phyloP scores from a whole-genome alignment of 805 yeast species.

The Scheffersomyces lignosus region DNA sequence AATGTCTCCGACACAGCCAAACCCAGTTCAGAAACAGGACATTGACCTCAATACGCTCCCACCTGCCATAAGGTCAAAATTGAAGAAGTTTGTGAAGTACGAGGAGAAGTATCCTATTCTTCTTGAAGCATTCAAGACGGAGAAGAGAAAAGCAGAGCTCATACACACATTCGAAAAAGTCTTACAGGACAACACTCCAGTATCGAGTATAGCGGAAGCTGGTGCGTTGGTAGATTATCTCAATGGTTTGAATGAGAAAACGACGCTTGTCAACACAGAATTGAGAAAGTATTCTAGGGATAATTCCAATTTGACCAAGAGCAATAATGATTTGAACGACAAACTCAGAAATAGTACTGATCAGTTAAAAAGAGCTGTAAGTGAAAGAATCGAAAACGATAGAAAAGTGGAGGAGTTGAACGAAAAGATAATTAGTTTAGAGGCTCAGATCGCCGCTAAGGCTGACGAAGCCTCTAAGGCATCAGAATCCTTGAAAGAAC shows the following conservation, averaged over 20 bases:
- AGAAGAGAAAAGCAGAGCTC: constrained; percentile 64
- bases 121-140: constrained; percentile 80
- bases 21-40: neutral
- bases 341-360: constrained; percentile 1
- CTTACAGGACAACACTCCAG: constrained; percentile 78
- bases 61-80: constrained; percentile 55
- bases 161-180: constrained; percentile 65
- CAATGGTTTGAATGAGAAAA: constrained; percentile 59
- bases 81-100: constrained; percentile 78
- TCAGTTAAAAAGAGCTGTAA: neutral
- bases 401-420: neutral
- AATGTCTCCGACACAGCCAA: neutral
- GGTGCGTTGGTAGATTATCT: constrained; percentile 70
- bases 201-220: constrained; percentile 70
- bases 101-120: constrained; percentile 88
- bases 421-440: constrained; percentile 7
- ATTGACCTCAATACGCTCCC: constrained; percentile 47
- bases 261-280: constrained; percentile 62
- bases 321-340: constrained; percentile 3
- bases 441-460: constrained; percentile 2
- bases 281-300: constrained; percentile 48
- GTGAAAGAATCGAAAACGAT: neutral
- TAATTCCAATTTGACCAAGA: constrained; percentile 9
- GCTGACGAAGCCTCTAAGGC: constrained; percentile 1
- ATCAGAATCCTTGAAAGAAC: neutral